Conservation (phyloP, 2,329 filamentous ascomycete genomes). For the Beauveria sp. region DNA sequence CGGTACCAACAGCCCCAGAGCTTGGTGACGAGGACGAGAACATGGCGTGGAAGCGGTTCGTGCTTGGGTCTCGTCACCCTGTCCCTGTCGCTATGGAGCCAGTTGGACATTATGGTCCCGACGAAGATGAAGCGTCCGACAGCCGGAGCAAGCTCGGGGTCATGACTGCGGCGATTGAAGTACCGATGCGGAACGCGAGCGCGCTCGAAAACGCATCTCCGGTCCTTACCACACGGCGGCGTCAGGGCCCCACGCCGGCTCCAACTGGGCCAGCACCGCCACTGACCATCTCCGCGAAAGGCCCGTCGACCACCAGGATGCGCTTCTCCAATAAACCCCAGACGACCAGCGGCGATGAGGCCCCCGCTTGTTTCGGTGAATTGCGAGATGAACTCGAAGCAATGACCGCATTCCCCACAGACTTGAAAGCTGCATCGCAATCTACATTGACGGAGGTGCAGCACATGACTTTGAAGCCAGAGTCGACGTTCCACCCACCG, state of each 20-base stretch:
- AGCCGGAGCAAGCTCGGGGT: background rate
- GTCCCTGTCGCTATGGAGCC: background rate
- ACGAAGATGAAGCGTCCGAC: background rate
- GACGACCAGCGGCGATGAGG: background rate
- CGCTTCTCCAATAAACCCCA: background rate
- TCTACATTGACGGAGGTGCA: background rate
- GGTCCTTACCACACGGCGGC: background rate
- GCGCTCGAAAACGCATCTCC: background rate
- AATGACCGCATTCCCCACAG: constrained; percentile 5
- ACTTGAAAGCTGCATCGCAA: constrained; percentile 13
- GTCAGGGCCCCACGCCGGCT: background rate
- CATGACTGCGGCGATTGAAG: background rate
- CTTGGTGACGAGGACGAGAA: background rate
- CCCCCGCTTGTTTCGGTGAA: background rate
- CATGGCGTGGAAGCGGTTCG: constrained; percentile 2
- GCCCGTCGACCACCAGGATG: background rate
- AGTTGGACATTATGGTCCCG: background rate
- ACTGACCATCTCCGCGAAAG: constrained; percentile 4
- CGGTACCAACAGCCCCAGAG: background rate
- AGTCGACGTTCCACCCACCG: constrained; percentile 24
- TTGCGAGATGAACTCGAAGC: background rate
- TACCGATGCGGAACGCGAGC: constrained; percentile 5
- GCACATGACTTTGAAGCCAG: constrained; percentile 13
- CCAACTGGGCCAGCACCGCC: constrained; percentile 2
- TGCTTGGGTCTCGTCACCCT: background rate